A percentile compares a stretch with the other conserved stretches of the same genome.
Evolutionary conservation across 768 basidiomycete genomes (phyloP).

Genomic region (Boletus speciosus): DNA sequence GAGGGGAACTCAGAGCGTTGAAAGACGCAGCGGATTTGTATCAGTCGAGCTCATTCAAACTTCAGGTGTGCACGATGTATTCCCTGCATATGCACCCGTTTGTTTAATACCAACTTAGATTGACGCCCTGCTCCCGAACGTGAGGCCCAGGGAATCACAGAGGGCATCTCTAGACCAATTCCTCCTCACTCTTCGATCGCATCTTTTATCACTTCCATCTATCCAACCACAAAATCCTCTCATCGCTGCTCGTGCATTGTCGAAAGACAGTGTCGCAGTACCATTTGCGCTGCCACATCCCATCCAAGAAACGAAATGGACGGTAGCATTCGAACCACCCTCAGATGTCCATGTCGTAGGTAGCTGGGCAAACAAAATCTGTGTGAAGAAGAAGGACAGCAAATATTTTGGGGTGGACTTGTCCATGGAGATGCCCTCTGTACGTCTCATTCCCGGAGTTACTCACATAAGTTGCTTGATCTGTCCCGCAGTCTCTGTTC

Average conservation of each 20-base stretch:
- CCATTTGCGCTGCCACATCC: constrained; percentile 71
- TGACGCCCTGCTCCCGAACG: constrained; percentile 74
- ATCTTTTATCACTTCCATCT: constrained; percentile 57
- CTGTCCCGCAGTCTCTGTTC: constrained; percentile 57
- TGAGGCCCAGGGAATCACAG: constrained; percentile 57
- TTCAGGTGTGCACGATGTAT: constrained; percentile 56
- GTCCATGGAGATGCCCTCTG: constrained; percentile 83
- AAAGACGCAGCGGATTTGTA: constrained; percentile 74
- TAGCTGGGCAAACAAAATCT: constrained; percentile 79
- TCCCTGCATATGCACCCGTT: not conserved
- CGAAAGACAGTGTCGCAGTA: constrained; percentile 55
- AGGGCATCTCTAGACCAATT: constrained; percentile 62
- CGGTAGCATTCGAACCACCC: constrained; percentile 76
- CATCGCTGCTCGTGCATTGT: constrained; percentile 52
- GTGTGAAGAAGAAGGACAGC: constrained; percentile 68
- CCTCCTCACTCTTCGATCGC: constrained; percentile 63
- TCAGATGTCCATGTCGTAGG: constrained; percentile 75
- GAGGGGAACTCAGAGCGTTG: constrained; percentile 66
- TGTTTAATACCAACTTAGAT: constrained; percentile 46
- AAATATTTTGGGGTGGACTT: constrained; percentile 70
- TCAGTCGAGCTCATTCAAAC: constrained; percentile 76
- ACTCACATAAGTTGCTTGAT: not conserved
- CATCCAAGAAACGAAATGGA: constrained; percentile 83
- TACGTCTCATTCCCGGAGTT: constrained; percentile 34
- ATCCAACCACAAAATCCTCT: constrained; percentile 63